These are phyloP conservation scores for Rhodotorula sp. DNA, from an alignment of 1,284 basidiomycete genomes.

Conservation along the genomic window DNA sequence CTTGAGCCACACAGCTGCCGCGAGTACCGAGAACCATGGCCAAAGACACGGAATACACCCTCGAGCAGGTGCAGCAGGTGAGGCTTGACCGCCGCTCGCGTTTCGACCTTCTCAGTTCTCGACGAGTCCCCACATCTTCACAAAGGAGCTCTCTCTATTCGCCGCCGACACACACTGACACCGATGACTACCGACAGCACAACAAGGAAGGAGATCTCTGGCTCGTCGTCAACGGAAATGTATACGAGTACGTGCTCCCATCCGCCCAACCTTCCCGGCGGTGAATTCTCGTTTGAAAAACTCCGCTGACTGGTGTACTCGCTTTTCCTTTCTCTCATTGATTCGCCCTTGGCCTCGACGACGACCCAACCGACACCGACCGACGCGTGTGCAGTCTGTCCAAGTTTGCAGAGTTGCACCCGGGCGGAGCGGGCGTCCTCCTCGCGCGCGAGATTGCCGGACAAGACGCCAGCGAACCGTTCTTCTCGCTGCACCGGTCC, in stretches of 20 bases:
- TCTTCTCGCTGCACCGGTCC: constrained; percentile 76
- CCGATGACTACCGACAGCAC: constrained; percentile 56
- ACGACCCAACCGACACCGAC: too few relatives aligned
- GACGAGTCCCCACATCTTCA: too few relatives aligned
- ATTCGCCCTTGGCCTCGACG: too few relatives aligned
- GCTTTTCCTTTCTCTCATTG: too few relatives aligned
- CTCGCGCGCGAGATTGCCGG: constrained; percentile 56
- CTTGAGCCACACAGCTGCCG: too few relatives aligned
- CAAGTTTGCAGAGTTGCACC: constrained; percentile 74
- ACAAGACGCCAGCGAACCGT: constrained; percentile 73
- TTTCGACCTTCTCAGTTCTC: neutral
- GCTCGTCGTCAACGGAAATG: constrained; percentile 77
- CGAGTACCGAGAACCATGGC: neutral
- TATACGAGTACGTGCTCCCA: constrained; percentile 52
- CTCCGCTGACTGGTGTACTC: too few relatives aligned
- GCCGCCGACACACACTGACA: neutral
- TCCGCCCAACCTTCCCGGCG: constrained; percentile 59
- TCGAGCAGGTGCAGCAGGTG: constrained; percentile 53
- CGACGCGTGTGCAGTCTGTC: constrained; percentile 67
- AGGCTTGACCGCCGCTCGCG: constrained; percentile 13
- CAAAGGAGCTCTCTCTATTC: too few relatives aligned
- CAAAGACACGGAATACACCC: constrained; percentile 46
- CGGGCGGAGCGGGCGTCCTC: constrained; percentile 76
- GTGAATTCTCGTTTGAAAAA: too few relatives aligned
- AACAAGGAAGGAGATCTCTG: constrained; percentile 74